Conservation (phyloP, 768 basidiomycete genomes). For the Infundibulicybe gibba region DNA sequence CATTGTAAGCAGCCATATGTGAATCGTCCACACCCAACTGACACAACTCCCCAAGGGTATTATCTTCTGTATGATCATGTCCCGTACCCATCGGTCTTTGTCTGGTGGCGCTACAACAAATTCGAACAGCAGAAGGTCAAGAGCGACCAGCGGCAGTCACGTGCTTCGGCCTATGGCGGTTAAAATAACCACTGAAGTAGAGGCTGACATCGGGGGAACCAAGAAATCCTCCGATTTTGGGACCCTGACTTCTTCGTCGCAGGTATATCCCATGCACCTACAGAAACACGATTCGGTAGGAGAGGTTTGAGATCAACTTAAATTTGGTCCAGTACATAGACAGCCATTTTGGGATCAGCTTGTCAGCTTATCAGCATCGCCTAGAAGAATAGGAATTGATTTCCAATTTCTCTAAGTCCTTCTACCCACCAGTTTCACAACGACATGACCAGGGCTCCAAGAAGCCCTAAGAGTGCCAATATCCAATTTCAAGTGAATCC, state of each 20-base stretch:
- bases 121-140: conserved; percentile 7
- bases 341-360: too few relatives aligned
- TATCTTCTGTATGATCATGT: conserved; percentile 18
- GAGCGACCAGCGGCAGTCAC: conserved; percentile 6
- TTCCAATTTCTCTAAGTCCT: too few relatives aligned
- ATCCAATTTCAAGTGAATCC: too few relatives aligned
- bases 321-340: too few relatives aligned
- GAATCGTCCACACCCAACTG: background rate
- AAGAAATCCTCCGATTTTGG: conserved; percentile 7
- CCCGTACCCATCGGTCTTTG: conserved; percentile 12
- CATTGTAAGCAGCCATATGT: conserved; percentile 9
- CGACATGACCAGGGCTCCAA: too few relatives aligned
- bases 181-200: conserved; percentile 14
- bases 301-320: too few relatives aligned
- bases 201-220: conserved; percentile 2
- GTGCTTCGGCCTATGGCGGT: conserved; percentile 11
- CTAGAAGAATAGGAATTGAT: too few relatives aligned
- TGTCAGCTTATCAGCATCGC: too few relatives aligned
- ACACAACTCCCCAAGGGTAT: conserved; percentile 12
- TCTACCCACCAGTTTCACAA: too few relatives aligned
- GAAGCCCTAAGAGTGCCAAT: too few relatives aligned
- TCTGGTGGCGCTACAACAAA: conserved; percentile 3
- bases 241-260: conserved; percentile 10
- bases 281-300: background rate
- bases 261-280: conserved; percentile 7